A percentile compares a stretch with the other conserved stretches of the same genome.
Conservation (phyloP, 768 basidiomycete species). For the Cystofilobasidium bisporidii region DNA sequence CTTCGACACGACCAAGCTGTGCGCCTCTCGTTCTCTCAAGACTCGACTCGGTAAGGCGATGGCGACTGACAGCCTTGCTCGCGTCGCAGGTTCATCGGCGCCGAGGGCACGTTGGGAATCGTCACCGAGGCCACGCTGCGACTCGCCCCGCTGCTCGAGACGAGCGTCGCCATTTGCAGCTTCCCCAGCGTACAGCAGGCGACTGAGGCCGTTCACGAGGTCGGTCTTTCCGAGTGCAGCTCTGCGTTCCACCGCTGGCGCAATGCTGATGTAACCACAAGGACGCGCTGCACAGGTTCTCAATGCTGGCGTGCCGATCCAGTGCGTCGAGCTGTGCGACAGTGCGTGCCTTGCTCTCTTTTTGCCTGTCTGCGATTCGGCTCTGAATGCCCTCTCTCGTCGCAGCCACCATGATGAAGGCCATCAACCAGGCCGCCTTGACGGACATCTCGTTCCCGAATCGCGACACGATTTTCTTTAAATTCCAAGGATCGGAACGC, state of each 20-base stretch:
- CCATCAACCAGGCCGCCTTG: slow-evolving; percentile 27
- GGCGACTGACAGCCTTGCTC: no score
- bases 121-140: slow-evolving; percentile 55
- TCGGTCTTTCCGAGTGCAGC: slow-evolving; percentile 36
- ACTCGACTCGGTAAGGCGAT: no score
- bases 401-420: slow-evolving; percentile 29
- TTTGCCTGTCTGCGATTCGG: not conserved
- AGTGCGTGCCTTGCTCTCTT: not conserved
- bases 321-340: slow-evolving; percentile 28
- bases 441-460: slow-evolving; percentile 49
- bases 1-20: slow-evolving; percentile 66
- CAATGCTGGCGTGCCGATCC: slow-evolving; percentile 21
- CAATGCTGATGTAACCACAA: no score
- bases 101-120: slow-evolving; percentile 45
- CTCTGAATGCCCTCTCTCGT: not conserved
- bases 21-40: not conserved
- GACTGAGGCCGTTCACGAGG: slow-evolving; percentile 69
- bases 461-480: slow-evolving; percentile 78
- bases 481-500: slow-evolving; percentile 36
- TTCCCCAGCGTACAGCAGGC: slow-evolving; percentile 72
- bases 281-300: no score
- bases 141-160: slow-evolving; percentile 68
- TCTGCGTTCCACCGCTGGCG: no score
- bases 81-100: slow-evolving; percentile 56
- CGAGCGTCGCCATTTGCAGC: slow-evolving; percentile 76